Conservation (phyloP, 2,329 filamentous ascomycete genomes). For the Alternaria hordeiaustralica region DNA sequence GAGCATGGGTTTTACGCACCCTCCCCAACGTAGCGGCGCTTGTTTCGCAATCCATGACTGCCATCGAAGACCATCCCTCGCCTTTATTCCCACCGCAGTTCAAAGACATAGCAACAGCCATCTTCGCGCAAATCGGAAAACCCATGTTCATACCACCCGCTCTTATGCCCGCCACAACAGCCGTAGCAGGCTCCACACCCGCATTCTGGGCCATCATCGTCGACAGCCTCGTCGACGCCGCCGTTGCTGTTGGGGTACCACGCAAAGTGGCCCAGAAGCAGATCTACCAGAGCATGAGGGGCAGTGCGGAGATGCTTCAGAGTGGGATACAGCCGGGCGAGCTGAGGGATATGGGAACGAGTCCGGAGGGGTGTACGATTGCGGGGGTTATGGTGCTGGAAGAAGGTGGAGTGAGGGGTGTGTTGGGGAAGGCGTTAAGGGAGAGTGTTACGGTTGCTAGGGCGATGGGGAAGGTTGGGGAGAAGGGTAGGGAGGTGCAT, state of each 20-base stretch:
- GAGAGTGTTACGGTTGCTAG: constrained; percentile 57
- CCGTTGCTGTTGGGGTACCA: constrained; percentile 39
- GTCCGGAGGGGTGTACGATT: constrained; percentile 43
- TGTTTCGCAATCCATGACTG: constrained; percentile 53
- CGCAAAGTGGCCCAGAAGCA: constrained; percentile 32
- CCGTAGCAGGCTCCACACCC: constrained; percentile 39
- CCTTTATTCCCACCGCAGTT: constrained; percentile 20
- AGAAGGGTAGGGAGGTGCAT: constrained; percentile 33
- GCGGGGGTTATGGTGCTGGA: constrained; percentile 44
- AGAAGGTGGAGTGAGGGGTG: constrained; percentile 36
- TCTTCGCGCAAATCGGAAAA: constrained; percentile 35
- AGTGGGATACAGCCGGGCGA: constrained; percentile 36
- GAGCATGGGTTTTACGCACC: constrained; percentile 47
- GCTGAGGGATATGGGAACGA: constrained; percentile 40
- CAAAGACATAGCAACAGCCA: constrained; percentile 23
- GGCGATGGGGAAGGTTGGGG: constrained; percentile 44
- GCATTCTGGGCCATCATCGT: constrained; percentile 42
- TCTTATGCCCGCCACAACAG: constrained; percentile 39
- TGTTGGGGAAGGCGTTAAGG: constrained; percentile 49
- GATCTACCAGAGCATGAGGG: constrained; percentile 43
- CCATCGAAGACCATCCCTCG: constrained; percentile 33
- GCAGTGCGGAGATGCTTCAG: constrained; percentile 39
- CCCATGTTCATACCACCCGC: constrained; percentile 26
- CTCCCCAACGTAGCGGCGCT: constrained; percentile 56
- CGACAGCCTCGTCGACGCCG: constrained; percentile 41